These are phyloP conservation scores for Panellus pusillus DNA, from an alignment of 768 basidiomycete genomes.

Conservation along the genomic window DNA sequence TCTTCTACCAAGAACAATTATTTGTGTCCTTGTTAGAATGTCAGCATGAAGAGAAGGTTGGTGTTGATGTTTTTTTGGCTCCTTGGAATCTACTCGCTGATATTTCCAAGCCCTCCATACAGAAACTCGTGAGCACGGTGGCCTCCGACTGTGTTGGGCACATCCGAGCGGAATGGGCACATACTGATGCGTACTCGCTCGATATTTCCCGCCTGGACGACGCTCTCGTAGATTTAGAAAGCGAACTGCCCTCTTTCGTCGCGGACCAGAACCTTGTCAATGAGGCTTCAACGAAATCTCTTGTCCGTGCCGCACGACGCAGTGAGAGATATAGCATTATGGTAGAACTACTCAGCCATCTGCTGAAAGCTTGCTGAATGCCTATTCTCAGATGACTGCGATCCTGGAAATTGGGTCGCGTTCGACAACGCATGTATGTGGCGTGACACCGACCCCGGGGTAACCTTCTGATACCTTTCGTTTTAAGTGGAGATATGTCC, in stretches of 20 bases:
- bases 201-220: slow-evolving; percentile 46
- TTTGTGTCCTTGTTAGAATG: slow-evolving; percentile 67
- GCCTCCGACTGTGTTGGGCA: slow-evolving; percentile 60
- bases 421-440: slow-evolving; percentile 70
- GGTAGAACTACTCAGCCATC: slow-evolving; percentile 24
- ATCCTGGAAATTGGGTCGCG: slow-evolving; percentile 61
- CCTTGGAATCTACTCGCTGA: neutral
- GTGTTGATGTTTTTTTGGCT: neutral
- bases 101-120: slow-evolving; percentile 62
- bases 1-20: slow-evolving; percentile 54
- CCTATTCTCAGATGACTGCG: slow-evolving; percentile 47
- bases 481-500: slow-evolving; percentile 79
- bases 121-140: slow-evolving; percentile 65
- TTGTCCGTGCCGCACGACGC: slow-evolving; percentile 43
- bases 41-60: slow-evolving; percentile 84
- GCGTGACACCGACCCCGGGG: slow-evolving; percentile 12
- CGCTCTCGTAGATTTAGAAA: slow-evolving; percentile 48
- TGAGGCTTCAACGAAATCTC: slow-evolving; percentile 43
- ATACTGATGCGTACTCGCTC: slow-evolving; percentile 60
- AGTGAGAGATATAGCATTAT: slow-evolving; percentile 48
- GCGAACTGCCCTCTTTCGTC: slow-evolving; percentile 48
- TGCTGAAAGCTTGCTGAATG: slow-evolving; percentile 8
- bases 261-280: slow-evolving; percentile 44
- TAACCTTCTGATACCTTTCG: slow-evolving; percentile 5
- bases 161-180: slow-evolving; percentile 63